Evolutionary conservation across 2,329 filamentous ascomycete species (phyloP).

Genomic region (Xylariaceae sp.): DNA sequence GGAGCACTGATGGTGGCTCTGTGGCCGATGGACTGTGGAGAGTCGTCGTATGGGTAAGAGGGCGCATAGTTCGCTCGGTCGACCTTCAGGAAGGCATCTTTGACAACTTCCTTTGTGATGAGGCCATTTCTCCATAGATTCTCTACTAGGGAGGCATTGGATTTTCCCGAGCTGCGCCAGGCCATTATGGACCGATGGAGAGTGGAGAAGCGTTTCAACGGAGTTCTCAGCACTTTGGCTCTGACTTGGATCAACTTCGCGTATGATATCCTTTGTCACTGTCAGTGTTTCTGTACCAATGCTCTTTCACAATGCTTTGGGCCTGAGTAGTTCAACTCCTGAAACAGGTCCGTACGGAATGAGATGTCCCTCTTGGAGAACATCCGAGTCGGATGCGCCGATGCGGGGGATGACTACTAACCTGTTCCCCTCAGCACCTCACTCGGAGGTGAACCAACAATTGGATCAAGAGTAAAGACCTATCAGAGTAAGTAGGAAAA

Average conservation of each 20-base stretch:
- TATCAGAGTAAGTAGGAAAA: too few relatives aligned
- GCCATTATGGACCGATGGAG: slow-evolving; percentile 56
- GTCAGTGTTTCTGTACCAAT: background rate
- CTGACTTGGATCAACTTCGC: background rate
- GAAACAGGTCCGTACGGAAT: background rate
- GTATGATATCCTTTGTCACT: background rate
- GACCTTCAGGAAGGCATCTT: slow-evolving; percentile 76
- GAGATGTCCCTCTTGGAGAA: background rate
- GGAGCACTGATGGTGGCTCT: slow-evolving; percentile 54
- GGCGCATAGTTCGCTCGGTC: slow-evolving; percentile 84
- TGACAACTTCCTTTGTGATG: slow-evolving; percentile 66
- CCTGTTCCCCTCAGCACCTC: background rate
- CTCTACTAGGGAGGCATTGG: slow-evolving; percentile 69
- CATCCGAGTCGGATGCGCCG: background rate
- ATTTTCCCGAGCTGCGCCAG: slow-evolving; percentile 75
- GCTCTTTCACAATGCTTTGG: background rate
- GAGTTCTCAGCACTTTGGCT: background rate
- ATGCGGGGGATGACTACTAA: background rate
- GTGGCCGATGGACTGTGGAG: slow-evolving; percentile 51
- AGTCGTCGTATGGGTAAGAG: slow-evolving; percentile 59
- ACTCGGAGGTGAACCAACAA: background rate
- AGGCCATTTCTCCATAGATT: slow-evolving; percentile 70
- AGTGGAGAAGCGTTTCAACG: background rate
- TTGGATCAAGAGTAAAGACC: background rate
- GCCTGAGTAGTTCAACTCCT: too few relatives aligned